Base-by-base conservation (phyloP, 2,329 filamentous ascomycete genomes). In the Epichloe baconii region DNA sequence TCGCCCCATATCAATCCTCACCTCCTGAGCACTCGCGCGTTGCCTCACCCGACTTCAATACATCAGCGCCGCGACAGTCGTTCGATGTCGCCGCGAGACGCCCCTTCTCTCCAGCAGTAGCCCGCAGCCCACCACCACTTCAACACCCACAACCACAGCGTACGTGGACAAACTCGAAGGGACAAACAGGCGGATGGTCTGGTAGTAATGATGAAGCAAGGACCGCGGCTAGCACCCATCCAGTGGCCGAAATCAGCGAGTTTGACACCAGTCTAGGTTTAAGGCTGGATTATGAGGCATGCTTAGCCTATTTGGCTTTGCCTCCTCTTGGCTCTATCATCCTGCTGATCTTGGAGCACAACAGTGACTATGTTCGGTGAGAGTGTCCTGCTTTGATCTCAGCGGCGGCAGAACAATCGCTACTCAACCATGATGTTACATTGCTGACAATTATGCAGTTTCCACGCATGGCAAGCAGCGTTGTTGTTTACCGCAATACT, bases 311-410 rank as follows among this genome's bases (percentile, higher is more conserved):
- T 66, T 65, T 96, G 55, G 73, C 85, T 47, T 70, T 95, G 14
- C 93, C 93, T 55, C 93, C 93, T 1, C 76, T 90, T 0, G 93
- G 91, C 3, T 87, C 86, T 3, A 87, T 96, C 26, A 66, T 95
- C 57, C 69, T 98, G 59, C 69, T 98, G 58, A 78, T 97, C 44
- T 66, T 91, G 56, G 93, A 98, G 75, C 82, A 90, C 63, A 93
- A 95, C 73, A 96, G 89, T 64, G 93, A 98, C 70, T 98, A 95
- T 68, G 93, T 98, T 52, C 79, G 93, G 86, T 91, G 69, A 53
- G 78, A 42, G 3, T 10, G 17, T 5, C 46, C 41, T 12, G 21
- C 12, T 34, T 36, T 38, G 38, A n/a, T 37, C 37, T 21, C 3
- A 15, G 23, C 23, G 23, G 15, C n/a, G 2, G 14, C 34, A 15